These are phyloP conservation scores for Xylaria sp. DNA, from an alignment of 2,329 filamentous ascomycete species.

Conservation along the genomic window DNA sequence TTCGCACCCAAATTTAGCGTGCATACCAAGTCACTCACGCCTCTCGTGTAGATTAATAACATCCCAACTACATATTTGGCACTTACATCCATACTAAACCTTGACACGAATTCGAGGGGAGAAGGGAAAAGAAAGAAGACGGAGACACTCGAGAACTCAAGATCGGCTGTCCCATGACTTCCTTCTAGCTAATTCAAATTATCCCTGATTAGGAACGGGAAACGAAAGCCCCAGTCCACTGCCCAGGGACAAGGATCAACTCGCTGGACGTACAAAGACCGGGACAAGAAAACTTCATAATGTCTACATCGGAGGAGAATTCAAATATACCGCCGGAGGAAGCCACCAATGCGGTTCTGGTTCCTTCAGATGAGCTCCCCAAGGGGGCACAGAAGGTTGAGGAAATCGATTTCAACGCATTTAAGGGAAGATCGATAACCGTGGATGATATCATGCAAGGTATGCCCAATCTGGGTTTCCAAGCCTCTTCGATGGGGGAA, in stretches of 20 bases:
- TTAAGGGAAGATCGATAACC: constrained; percentile 79
- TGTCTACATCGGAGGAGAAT: constrained; percentile 40
- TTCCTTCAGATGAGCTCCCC: constrained; percentile 84
- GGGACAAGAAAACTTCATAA: constrained; percentile 32
- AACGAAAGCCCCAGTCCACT: not conserved
- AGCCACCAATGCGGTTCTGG: constrained; percentile 84
- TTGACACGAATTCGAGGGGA: not conserved
- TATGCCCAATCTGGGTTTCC: constrained; percentile 89
- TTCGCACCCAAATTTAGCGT: not conserved
- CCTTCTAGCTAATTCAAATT: not conserved
- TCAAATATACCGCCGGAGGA: constrained; percentile 64
- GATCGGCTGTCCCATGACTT: not conserved
- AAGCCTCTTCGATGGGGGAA: constrained; percentile 77
- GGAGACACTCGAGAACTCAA: no score
- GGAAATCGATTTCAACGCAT: constrained; percentile 91
- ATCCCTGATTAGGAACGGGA: not conserved
- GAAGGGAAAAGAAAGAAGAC: not conserved
- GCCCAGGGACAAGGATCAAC: not conserved
- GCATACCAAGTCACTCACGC: not conserved
- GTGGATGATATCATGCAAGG: constrained; percentile 84
- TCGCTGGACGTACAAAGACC: not conserved
- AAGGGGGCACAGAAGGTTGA: constrained; percentile 81
- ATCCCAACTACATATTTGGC: not conserved
- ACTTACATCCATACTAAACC: not conserved
- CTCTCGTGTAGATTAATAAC: not conserved